Evolutionary conservation across 805 yeast species (phyloP), one percentile per base, ranked within the genome.

Genomic region (Nadsonia fulvescens): DNA sequence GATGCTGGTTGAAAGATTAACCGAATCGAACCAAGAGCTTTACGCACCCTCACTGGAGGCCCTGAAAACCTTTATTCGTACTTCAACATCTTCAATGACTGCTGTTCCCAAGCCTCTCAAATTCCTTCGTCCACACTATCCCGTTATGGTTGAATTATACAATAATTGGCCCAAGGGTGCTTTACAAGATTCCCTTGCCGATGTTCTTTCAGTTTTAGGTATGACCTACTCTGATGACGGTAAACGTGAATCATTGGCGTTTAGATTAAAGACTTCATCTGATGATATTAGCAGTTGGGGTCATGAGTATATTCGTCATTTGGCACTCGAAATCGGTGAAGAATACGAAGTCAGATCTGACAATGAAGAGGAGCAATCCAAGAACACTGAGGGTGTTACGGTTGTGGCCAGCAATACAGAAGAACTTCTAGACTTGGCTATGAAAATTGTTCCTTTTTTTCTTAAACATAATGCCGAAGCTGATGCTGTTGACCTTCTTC

Each of bases 41-140:
- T 76, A 78, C 44, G 52, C 53, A 18, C 54, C 67, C 8, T 63
- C 81, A n/a, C 60, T 89, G 39, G 60, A 61, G 21, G 60, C 71
- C 27, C 63, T 89, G 49, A 82, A 81, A 44, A 65, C 61, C 25
- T 68, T 68, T 40, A 83, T 89, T 42, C 69, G 79, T 37, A 91
- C 89, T 29, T 77, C 95, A 8, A 89, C 99, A 3, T 78, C 94
- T 19, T 83, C 95, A 6, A 89, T 89, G 95, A 89, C 98, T 2
- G 99, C 99, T 3, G 98, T 89, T 27, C 99, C 99, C 19, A 89
- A 89, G 52, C 99, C 99, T 4, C 66, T 89, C 54, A 91, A 89
- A 57, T 89, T 89, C 47, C 62, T 89, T 37, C 70, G 93, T 43
- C 93, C 95, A 5, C 78, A 70, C 43, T 89, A 73, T 46, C 70